These are phyloP conservation scores for Fusarium bactridioides DNA, from an alignment of 2,329 filamentous ascomycete species.

Conservation along the genomic window DNA sequence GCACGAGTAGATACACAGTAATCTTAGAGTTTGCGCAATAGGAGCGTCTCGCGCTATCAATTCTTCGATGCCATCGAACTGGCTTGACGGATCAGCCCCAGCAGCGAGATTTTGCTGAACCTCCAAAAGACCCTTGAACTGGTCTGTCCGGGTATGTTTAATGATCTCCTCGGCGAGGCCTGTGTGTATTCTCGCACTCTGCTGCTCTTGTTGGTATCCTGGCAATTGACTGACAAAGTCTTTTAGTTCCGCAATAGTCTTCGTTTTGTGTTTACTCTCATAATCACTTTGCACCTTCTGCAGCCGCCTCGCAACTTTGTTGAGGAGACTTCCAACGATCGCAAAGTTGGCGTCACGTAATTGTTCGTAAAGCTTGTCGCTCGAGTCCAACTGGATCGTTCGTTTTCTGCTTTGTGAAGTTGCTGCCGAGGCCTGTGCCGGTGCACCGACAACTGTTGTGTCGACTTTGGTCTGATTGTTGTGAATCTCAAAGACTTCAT, in stretches of 20 bases:
- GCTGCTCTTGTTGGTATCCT: slow-evolving; percentile 90
- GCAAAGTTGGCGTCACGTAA: slow-evolving; percentile 94
- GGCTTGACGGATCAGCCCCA: slow-evolving; percentile 85
- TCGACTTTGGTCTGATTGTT: slow-evolving; percentile 95
- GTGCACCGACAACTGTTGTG: slow-evolving; percentile 83
- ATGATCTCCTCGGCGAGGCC: slow-evolving; percentile 94
- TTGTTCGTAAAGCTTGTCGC: slow-evolving; percentile 87
- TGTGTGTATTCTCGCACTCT: slow-evolving; percentile 91
- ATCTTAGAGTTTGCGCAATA: slow-evolving; percentile 79
- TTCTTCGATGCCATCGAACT: slow-evolving; percentile 92
- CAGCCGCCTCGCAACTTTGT: slow-evolving; percentile 87
- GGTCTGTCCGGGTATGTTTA: slow-evolving; percentile 87
- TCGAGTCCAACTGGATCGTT: slow-evolving; percentile 87
- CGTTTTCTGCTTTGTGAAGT: slow-evolving; percentile 74
- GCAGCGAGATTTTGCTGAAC: slow-evolving; percentile 96
- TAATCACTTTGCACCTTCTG: slow-evolving; percentile 86
- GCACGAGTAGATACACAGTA: slow-evolving; percentile 91
- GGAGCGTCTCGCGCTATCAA: slow-evolving; percentile 89
- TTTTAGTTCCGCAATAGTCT: slow-evolving; percentile 88
- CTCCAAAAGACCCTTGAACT: slow-evolving; percentile 87
- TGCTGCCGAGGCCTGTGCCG: slow-evolving; percentile 67
- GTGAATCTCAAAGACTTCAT: slow-evolving; percentile 90
- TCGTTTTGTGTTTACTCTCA: slow-evolving; percentile 86
- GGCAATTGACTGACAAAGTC: slow-evolving; percentile 96
- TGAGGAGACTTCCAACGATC: slow-evolving; percentile 86